Percentiles rank a stretch among this genome's conserved stretches.
These are phyloP conservation scores for Chrysopogon serrulatus DNA, from an alignment of 176 grass and related monocot genomes.

Conservation along the genomic window DNA sequence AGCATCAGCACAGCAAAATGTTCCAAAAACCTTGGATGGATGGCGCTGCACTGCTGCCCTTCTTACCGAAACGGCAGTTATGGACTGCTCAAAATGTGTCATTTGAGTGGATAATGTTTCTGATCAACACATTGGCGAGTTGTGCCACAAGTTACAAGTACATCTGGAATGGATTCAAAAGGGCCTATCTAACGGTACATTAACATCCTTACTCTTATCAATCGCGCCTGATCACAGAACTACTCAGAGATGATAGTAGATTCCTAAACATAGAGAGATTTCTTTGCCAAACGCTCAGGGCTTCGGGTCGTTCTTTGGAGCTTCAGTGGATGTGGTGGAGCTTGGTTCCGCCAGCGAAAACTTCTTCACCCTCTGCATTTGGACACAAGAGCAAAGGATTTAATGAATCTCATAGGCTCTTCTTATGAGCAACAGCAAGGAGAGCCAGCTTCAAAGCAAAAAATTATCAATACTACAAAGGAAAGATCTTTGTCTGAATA, in stretches of 20 bases:
- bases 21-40: not conserved
- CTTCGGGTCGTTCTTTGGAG: slow-evolving; percentile 38
- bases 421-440: not conserved
- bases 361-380: slow-evolving; percentile 76
- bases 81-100: not conserved
- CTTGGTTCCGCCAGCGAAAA: slow-evolving; percentile 57
- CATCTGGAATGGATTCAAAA: not conserved
- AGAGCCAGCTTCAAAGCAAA: not conserved
- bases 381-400: not conserved
- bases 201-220: not conserved
- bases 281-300: not conserved
- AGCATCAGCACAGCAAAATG: not conserved
- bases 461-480: not conserved
- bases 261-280: not conserved
- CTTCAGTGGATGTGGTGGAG: slow-evolving; percentile 22
- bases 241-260: not conserved
- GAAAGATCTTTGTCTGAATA: not conserved
- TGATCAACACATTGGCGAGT: not conserved
- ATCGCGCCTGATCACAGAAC: not conserved
- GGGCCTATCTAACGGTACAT: not conserved
- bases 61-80: not conserved
- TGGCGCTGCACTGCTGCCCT: not conserved
- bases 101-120: not conserved
- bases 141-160: not conserved
- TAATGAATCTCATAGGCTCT: not conserved